Evolutionary conservation across 1,284 basidiomycete species (phyloP).

Genomic region (Schizophyllum amplum): DNA sequence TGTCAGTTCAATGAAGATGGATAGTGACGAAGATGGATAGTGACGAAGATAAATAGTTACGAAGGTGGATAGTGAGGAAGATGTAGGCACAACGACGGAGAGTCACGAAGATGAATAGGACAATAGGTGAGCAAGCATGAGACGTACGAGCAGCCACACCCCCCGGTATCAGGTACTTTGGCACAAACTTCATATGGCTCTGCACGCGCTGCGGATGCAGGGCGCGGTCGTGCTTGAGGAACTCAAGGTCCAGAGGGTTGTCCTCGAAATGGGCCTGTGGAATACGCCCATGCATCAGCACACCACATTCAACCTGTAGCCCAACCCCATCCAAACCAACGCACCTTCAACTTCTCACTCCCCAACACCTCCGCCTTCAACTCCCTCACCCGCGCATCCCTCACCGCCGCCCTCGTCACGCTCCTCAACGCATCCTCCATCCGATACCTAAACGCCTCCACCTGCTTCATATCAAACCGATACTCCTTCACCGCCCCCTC

Average conservation of each 20-base stretch:
- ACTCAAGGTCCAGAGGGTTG: slow-evolving; percentile 91
- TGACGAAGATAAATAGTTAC: no score
- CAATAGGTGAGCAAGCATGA: no score
- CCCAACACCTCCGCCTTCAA: slow-evolving; percentile 91
- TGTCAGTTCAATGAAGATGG: slow-evolving; percentile 13
- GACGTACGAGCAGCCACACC: slow-evolving; percentile 43
- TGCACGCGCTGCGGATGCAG: slow-evolving; percentile 84
- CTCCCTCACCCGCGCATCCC: slow-evolving; percentile 92
- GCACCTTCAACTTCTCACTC: slow-evolving; percentile 91
- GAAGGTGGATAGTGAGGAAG: no score
- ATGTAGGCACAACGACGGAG: no score
- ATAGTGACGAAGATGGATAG: no score
- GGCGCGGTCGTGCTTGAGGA: slow-evolving; percentile 90
- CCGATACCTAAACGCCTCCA: slow-evolving; percentile 97
- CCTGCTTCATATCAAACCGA: slow-evolving; percentile 87
- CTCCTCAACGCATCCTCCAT: slow-evolving; percentile 94
- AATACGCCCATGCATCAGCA: background rate
- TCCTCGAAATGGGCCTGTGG: slow-evolving; percentile 93
- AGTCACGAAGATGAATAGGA: no score
- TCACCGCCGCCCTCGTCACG: slow-evolving; percentile 81
- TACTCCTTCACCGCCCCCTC: slow-evolving; percentile 84
- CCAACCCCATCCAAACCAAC: background rate
- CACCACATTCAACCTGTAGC: background rate
- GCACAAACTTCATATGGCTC: slow-evolving; percentile 93
- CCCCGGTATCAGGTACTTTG: slow-evolving; percentile 86